Evolutionary conservation across 2,329 filamentous ascomycete species (phyloP), one percentile per base, ranked within the genome.

Genomic region (Knoxdaviesia capensis): DNA sequence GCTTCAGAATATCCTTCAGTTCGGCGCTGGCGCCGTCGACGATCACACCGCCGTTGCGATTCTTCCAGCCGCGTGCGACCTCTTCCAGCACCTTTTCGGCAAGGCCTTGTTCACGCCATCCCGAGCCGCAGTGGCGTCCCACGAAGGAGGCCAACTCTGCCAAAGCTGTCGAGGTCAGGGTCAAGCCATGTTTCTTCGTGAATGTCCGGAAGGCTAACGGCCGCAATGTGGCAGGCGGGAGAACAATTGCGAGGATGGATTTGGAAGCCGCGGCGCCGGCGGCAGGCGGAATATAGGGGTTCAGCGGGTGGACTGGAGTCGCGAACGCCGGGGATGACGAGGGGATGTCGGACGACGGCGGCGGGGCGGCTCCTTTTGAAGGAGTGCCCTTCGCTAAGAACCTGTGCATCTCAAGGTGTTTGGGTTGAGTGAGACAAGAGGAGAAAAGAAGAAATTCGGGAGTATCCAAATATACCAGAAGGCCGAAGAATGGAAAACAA

Each of bases 101-200:
- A 32, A 94, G 65, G 0, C 92, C 88, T 56, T 93, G 86, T 62
- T 96, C 87, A 52, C 88, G 75, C 90, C 90, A 98, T 77, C 78
- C 85, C 44, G 87, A 87, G 33, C 90, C 90, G 57, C 90, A 98
- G 58, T 94, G 81, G 50, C 83, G 79, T 7, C 90, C 92, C 42
- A 98, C 80, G 57, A 98, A 98, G 1, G 74, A 70, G 20, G 90
- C 87, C 32, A 98, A 68, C 39, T 82, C 74, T 56, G 88, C 78
- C 5, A 98, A 65, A 0, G 90, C 85, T 0, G 86, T 76, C 0
- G 88, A 90, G 6, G 83, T 87, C 42, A 98, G 73, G 0, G 87
- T 96, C 43, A 98, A 66, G 51, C 88, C 92, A 61, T 98, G 85
- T 55, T 96, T 98, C 59, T 94, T 94, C 2, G 90, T 98, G 50